These are phyloP conservation scores for Capronia epimyces DNA, from an alignment of 2,329 filamentous ascomycete genomes.

Conservation along the genomic window DNA sequence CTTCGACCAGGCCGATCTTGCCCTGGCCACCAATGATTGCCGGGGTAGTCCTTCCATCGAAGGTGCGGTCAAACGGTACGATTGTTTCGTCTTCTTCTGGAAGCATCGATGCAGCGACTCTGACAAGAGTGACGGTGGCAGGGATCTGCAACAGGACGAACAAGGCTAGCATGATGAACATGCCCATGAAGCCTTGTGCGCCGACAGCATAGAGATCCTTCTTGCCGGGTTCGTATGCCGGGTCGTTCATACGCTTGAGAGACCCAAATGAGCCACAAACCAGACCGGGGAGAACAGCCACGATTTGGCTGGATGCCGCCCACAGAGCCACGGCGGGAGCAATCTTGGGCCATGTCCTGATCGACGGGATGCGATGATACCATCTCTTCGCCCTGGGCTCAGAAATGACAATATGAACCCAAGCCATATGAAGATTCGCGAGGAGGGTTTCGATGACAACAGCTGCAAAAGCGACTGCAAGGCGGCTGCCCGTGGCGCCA, in stretches of 20 bases:
- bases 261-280: slow-evolving; percentile 48
- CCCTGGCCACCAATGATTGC: slow-evolving; percentile 67
- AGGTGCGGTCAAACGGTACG: slow-evolving; percentile 83
- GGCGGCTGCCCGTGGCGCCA: slow-evolving; percentile 41
- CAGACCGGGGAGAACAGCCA: slow-evolving; percentile 35
- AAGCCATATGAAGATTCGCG: slow-evolving; percentile 65
- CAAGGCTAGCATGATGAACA: slow-evolving; percentile 44
- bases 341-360: slow-evolving; percentile 62
- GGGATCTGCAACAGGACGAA: slow-evolving; percentile 66
- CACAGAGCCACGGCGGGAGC: slow-evolving; percentile 63
- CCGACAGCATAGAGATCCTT: slow-evolving; percentile 38
- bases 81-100: slow-evolving; percentile 76
- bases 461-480: slow-evolving; percentile 47
- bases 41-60: slow-evolving; percentile 70
- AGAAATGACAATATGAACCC: slow-evolving; percentile 83
- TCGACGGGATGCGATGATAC: slow-evolving; percentile 64
- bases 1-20: slow-evolving; percentile 65
- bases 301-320: slow-evolving; percentile 51
- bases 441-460: slow-evolving; percentile 57
- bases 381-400: slow-evolving; percentile 58
- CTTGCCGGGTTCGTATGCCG: slow-evolving; percentile 30
- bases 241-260: slow-evolving; percentile 37
- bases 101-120: slow-evolving; percentile 81
- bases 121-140: slow-evolving; percentile 67
- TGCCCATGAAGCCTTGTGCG: slow-evolving; percentile 39